Evolutionary conservation across 2,329 filamentous ascomycete species (phyloP), one percentile per base, ranked within the genome.

Genomic region (Alternaria sp.): DNA sequence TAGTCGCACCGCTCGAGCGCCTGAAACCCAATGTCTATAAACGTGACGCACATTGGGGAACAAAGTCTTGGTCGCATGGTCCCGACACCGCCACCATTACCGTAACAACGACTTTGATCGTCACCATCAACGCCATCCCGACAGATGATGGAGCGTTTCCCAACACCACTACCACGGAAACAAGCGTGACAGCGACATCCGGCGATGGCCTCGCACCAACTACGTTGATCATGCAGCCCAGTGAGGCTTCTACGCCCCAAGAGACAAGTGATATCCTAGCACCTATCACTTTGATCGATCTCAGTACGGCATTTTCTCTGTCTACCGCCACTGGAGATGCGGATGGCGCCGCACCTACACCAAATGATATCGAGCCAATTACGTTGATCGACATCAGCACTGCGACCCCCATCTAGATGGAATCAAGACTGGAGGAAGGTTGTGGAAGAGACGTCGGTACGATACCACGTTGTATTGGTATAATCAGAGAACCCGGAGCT

Each of bases 331-430:
- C 12, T 5, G 42, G 28, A 14, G 14, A 22, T 1, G 46, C 0
- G 0, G 39, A 22, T 26, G 48, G 42, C 1, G 20, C 41, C 7
- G 16, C 41, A 11, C 48, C 48, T 7, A 36, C 28, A 39, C 51
- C 51, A 8, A 54, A 59, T 39, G 51, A 54, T 22, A 41, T 59
- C 14, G 39, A 46, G 14, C 59, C 59, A 4, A 20, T 59, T n/a
- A 61, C 59, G 7, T 18, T 61, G 43, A 61, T 61, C 12, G 49
- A 53, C 12, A 18, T 57, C 18, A 39, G 36, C 24, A 18, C 36
- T 38, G 54, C 12, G 22, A 24, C 28, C 18, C 38, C 46, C 3
- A 57, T 57, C 9, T 57, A 43, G 24, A 32, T 34, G 16, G 16
- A 1, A 9, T 0, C 5, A 14, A 12, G 18, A 28, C 2, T 18